Percentiles rank a stretch among this genome's conserved stretches.
These are phyloP conservation scores for Neostapfia colusana DNA, from an alignment of 176 grass and related monocot species.

Conservation along the genomic window DNA sequence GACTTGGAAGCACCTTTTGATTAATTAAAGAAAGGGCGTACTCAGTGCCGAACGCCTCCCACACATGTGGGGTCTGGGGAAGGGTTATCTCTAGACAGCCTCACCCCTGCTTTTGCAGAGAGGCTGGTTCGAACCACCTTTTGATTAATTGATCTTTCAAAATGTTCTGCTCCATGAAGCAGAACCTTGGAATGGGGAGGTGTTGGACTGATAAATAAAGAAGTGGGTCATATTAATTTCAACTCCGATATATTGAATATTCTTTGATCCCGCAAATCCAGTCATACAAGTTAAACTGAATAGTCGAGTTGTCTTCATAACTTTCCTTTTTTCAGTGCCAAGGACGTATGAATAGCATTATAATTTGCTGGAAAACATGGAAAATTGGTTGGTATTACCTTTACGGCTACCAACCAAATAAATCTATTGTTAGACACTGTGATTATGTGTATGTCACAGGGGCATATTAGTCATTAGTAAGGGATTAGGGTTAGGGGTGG, in stretches of 20 bases:
- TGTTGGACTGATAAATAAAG: background rate
- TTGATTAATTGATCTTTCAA: conserved; percentile 5
- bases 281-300: conserved; percentile 17
- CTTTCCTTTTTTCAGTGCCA: background rate
- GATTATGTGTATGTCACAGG: too few species aligned
- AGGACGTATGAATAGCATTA: conserved; percentile 7
- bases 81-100: too few species aligned
- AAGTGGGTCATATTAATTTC: background rate
- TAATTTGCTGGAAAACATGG: conserved; percentile 15
- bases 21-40: too few species aligned
- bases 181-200: background rate
- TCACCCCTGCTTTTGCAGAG: too few species aligned
- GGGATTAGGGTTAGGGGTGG: too few species aligned
- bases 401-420: background rate
- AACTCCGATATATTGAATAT: conserved; percentile 26
- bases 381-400: background rate
- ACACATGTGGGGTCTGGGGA: too few species aligned
- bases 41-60: too few species aligned
- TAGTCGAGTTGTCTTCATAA: background rate
- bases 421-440: too few species aligned
- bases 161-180: background rate
- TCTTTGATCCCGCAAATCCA: background rate
- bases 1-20: background rate
- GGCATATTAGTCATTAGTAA: too few species aligned
- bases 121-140: too few species aligned